These are phyloP conservation scores for Kregervanrija fluxuum DNA, from an alignment of 805 yeast species.

Conservation along the genomic window DNA sequence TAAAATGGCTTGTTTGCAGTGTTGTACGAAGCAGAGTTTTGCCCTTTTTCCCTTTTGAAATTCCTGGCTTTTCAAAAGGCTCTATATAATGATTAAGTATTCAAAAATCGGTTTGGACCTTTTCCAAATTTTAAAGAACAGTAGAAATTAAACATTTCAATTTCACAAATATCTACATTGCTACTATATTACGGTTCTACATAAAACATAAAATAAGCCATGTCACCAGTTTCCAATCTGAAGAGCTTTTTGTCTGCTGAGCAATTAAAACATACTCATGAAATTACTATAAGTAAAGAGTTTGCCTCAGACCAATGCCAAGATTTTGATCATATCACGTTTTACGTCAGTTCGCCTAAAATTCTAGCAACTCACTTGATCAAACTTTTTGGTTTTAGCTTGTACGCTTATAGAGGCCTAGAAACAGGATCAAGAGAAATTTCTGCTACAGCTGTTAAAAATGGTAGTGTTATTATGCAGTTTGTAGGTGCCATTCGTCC, in stretches of 20 bases:
- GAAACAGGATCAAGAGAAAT: constrained; percentile 56
- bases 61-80: no score
- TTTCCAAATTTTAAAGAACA: no score
- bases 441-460: constrained; percentile 53
- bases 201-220: background rate
- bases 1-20: no score
- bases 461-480: constrained; percentile 47
- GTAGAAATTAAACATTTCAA: background rate
- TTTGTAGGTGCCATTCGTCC: constrained; percentile 34
- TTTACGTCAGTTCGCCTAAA: constrained; percentile 69
- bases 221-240: background rate
- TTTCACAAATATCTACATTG: background rate
- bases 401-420: constrained; percentile 56
- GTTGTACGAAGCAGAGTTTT: no score
- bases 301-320: constrained; percentile 2
- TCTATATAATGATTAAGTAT: no score
- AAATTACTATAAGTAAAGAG: background rate
- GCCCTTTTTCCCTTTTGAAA: no score
- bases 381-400: constrained; percentile 53
- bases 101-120: no score
- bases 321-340: constrained; percentile 61
- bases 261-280: background rate
- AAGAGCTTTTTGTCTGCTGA: constrained; percentile 1
- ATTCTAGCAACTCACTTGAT: constrained; percentile 51
- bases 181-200: background rate